These are phyloP conservation scores for Neoboletus subvelutipes DNA, from an alignment of 768 basidiomycete genomes.

Conservation along the genomic window DNA sequence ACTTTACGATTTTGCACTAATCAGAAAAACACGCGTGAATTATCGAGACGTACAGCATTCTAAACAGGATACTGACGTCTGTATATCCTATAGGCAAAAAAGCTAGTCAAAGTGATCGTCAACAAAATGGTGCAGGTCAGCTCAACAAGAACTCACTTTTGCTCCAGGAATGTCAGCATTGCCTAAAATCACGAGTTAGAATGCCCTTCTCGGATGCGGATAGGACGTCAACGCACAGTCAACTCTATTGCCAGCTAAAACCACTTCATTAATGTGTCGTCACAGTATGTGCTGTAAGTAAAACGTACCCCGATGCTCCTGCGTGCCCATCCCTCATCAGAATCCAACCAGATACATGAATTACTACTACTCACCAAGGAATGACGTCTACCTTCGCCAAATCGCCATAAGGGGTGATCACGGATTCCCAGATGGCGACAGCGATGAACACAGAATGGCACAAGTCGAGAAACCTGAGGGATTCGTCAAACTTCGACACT, in stretches of 20 bases:
- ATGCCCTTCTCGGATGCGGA: too few relatives aligned
- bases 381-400: constrained; percentile 9
- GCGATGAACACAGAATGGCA: constrained; percentile 24
- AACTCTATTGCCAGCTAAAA: constrained; percentile 21
- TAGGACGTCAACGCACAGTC: constrained; percentile 16
- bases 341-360: neutral
- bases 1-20: constrained; percentile 18
- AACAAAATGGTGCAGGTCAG: neutral
- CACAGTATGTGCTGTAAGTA: neutral
- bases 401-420: constrained; percentile 22
- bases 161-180: constrained; percentile 26
- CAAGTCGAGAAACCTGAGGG: constrained; percentile 24
- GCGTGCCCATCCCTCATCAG: neutral
- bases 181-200: constrained; percentile 14
- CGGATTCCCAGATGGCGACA: constrained; percentile 25
- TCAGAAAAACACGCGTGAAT: neutral
- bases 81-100: constrained; percentile 28
- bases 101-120: constrained; percentile 8
- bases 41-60: neutral
- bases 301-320: constrained; percentile 28
- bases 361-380: constrained; percentile 20
- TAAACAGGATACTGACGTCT: constrained; percentile 10
- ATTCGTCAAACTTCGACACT: neutral
- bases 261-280: neutral
- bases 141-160: constrained; percentile 11